Base-by-base conservation (phyloP, 352 stramenopile species). In the Phytophthora melonis region DNA sequence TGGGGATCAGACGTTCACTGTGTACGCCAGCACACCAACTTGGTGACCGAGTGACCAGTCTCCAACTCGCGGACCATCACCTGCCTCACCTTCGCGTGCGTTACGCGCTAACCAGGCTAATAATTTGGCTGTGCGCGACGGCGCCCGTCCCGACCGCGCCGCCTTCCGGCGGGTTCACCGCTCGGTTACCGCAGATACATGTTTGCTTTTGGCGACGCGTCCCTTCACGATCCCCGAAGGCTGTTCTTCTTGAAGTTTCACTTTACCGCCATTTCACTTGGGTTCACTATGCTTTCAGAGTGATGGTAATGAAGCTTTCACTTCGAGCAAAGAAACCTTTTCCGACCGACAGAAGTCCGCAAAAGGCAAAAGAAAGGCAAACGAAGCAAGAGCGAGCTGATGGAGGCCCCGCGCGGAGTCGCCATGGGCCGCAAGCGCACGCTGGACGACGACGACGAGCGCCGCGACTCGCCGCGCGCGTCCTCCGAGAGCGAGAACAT, bases 391-490 rank as follows among this genome's bases (percentile, higher is more conserved):
- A 60, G 21, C 27, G 25, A 72, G 66, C 50, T 25, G 43, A 86
- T 82, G 79, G 67, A 88, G 47, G 16, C 27, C 18, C 27, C 52
- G 18, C 43, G 50, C 56, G 59, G 47, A n/a, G 21, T 25, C 64
- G 2, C 23, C 8, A 53, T 55, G 27, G 63, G 67, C 25, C 76
- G 78, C 55, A 88, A 89, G 70, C 79, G 81, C 61, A 53, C 71
- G 32, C 64, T 83, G 21, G 71, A 83, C 7, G 71, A 81, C 16
- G 70, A 58, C n/a, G 61, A 67, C 16, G 72, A 74, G 13, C 39
- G 25, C 14, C 55, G 23, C n/a, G 52, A 61, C 16, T 68, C 68
- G 14, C 58, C 60, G 6, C 34, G 62, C 6, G 63, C 32, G 1
- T 58, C 56, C 19, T 66, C 54, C 23, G 55, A 72, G 58, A 72